Evolutionary conservation across 2,329 filamentous ascomycete genomes (phyloP), one percentile per base, ranked within the genome.

Genomic region (Talaromyces piceae): DNA sequence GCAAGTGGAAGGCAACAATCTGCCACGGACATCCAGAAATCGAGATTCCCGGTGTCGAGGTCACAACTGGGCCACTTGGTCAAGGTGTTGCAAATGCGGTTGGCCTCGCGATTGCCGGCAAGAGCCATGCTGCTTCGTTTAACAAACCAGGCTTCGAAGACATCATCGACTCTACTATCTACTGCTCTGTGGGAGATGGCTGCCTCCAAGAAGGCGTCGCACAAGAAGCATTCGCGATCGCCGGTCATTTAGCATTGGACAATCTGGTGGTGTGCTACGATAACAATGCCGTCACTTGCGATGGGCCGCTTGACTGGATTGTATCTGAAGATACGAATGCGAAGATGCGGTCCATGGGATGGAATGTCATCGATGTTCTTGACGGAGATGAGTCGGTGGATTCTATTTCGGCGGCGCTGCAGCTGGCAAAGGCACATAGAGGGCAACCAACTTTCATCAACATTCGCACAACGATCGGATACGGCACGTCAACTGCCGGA

Each of bases 41-140:
- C 50, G 78, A 82, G 58, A 68, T 77, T 53, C 71, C 77, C 28
- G 78, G 77, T 5, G 73, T 82, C 50, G 78, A 82, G 63, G 76
- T 82, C 4, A 82, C 79, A 1, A 82, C 80, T 0, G 79, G 79
- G 0, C 79, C 79, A 3, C 66, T 82, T 0, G 79, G 80, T 0
- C 79, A 82, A 57, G 80, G 79, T 11, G 69, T 82, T n/a, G 76
- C 79, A 18, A 82, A 83, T 55, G 77, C 79, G 0, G 78, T 82
- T 6, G 79, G 80, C 7, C 64, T 82, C 22, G 79, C 80, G 9
- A 77, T 81, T 59, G 79, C 79, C 0, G 72, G 73, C 3, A 82
- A 80, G 64, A 73, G 81, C 53, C 69, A 81, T 3, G 76, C 70
- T 0, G 76, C 77, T 0, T 74, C 66, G 0, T 82, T 76, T 63